Conservation (phyloP, 805 yeast species). For the Cephaloascus fragrans region DNA sequence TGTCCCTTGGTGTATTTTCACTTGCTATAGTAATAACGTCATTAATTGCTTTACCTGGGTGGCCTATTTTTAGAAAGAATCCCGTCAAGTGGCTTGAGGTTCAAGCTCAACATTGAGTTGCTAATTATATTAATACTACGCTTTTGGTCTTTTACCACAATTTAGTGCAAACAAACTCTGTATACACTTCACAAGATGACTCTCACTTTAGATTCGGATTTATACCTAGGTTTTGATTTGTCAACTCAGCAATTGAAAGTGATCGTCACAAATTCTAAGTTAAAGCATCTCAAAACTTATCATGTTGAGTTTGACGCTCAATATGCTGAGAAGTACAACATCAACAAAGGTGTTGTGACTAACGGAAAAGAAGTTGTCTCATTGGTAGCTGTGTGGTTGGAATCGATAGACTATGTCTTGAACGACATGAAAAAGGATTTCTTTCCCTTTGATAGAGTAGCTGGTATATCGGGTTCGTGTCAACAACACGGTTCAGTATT, state of each 20-base stretch:
- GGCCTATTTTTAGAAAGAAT: constrained; percentile 42
- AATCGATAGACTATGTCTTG: constrained; percentile 63
- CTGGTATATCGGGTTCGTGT: constrained; percentile 73
- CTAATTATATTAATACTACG: no score
- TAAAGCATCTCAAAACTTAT: constrained; percentile 46
- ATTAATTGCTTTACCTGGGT: constrained; percentile 40
- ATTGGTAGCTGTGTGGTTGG: constrained; percentile 88
- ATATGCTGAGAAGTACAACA: constrained; percentile 44
- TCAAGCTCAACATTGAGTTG: constrained; percentile 16
- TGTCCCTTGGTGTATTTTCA: constrained; percentile 27
- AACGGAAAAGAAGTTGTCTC: constrained; percentile 52
- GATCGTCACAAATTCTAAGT: constrained; percentile 45
- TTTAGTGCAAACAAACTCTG: no score
- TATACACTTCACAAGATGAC: no score
- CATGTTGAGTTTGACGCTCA: constrained; percentile 66
- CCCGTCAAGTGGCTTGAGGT: constrained; percentile 38
- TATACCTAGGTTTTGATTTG: constrained; percentile 69
- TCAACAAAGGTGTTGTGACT: constrained; percentile 64
- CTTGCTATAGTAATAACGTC: constrained; percentile 19
- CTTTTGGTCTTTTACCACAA: no score
- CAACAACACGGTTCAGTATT: constrained; percentile 91
- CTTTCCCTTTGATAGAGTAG: constrained; percentile 52
- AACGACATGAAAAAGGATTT: constrained; percentile 33
- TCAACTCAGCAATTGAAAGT: constrained; percentile 87
- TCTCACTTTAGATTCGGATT: constrained; percentile 6